Conservation (phyloP, 768 basidiomycete genomes). For the Hypsizygus marmoreus region DNA sequence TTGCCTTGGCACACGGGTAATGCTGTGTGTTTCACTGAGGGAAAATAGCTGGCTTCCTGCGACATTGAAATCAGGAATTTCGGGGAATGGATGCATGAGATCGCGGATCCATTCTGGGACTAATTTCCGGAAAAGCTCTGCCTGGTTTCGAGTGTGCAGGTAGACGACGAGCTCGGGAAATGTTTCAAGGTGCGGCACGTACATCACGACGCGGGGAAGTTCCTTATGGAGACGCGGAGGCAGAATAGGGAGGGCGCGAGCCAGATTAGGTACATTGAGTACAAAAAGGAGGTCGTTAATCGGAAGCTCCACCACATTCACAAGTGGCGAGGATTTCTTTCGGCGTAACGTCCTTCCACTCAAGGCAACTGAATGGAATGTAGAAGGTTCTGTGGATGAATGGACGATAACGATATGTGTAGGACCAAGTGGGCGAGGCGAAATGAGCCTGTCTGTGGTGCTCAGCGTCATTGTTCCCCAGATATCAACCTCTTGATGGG, state of each 20-base stretch:
- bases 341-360: neutral
- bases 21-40: neutral
- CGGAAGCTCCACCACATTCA: slow-evolving; percentile 31
- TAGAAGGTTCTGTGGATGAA: slow-evolving; percentile 6
- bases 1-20: slow-evolving; percentile 1
- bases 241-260: slow-evolving; percentile 17
- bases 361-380: slow-evolving; percentile 1
- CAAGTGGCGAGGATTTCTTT: slow-evolving; percentile 6
- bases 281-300: slow-evolving; percentile 41
- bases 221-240: slow-evolving; percentile 36
- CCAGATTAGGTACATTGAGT: slow-evolving; percentile 37
- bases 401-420: slow-evolving; percentile 37
- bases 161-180: slow-evolving; percentile 37
- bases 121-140: slow-evolving; percentile 34
- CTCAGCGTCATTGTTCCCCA: slow-evolving; percentile 28
- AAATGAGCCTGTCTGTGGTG: slow-evolving; percentile 31
- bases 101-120: slow-evolving; percentile 41
- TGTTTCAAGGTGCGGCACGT: slow-evolving; percentile 34
- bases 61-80: neutral
- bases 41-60: slow-evolving; percentile 6
- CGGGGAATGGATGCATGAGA: slow-evolving; percentile 34
- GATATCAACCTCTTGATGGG: slow-evolving; percentile 17
- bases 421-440: slow-evolving; percentile 36
- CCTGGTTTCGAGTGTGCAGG: slow-evolving; percentile 41
- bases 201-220: slow-evolving; percentile 33